Evolutionary conservation across 345 rosid species (phyloP), one percentile per base, ranked within the genome.

Genomic region (Eucalyptus camaldulensis): DNA sequence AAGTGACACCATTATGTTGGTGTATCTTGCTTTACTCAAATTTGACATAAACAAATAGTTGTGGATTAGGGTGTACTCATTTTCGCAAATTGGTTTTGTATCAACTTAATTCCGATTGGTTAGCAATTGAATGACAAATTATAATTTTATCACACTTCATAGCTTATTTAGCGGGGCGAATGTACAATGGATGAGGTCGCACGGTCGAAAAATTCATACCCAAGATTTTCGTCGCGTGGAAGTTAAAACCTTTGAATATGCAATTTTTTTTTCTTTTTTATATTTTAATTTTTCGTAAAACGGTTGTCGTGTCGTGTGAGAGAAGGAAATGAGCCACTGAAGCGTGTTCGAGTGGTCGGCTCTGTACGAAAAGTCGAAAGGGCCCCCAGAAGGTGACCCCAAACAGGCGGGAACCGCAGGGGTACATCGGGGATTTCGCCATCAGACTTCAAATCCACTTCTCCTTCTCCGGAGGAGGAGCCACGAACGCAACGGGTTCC

Each of bases 381-480:
- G 24, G 4, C 15, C 83, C 83, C 83, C 83, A 1, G 0, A 6
- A 37, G 8, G 47, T 21, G 2, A 5, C 27, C 15, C 14, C 13
- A 37, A 21, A 24, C 24, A 69, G 1, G 8, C 2, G 83, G 43
- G 2, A 0, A 0, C 2, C 0, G 5, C 5, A 0, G 45, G 83
- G 83, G 83, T 21, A 76, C 83, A 22, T 40, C 27, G 9, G 83
- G 29, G 47, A 76, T 76, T 76, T 76, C 47, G 8, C 47, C 1
- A 2, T 76, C 83, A 21, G 6, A 10, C 83, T 76, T 76, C 83
- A 10, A 76, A 72, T 37, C 27, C 83, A 76, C 47, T 16, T 5
- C 83, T 19, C 25, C 45, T 72, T 0, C 27, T 37, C 6, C 10
- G 4, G 8, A 11, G 83, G 22, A 37, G 5, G 4, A 76, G 83